Percentiles rank a stretch among this genome's conserved stretches.
Conservation (phyloP, 495 filamentous ascomycete species). For the Penicillium goetzii region DNA sequence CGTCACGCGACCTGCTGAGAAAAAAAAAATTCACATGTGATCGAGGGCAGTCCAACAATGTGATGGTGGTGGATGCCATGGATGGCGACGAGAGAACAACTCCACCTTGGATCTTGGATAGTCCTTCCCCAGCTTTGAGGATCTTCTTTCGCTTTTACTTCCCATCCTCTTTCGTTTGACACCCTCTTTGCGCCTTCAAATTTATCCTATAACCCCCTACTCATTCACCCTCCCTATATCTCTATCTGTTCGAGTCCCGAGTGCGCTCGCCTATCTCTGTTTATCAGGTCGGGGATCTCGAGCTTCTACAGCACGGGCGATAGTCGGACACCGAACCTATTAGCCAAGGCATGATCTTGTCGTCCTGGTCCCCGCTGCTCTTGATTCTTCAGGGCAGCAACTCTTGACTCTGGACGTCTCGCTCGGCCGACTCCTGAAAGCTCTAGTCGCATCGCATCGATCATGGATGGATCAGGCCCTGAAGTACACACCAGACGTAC, state of each 20-base stretch:
- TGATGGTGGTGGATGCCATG: background rate
- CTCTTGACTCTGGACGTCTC: slow-evolving; percentile 17
- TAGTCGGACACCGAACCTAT: slow-evolving; percentile 7
- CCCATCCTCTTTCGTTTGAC: background rate
- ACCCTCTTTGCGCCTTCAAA: background rate
- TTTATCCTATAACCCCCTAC: background rate
- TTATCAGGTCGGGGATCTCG: slow-evolving; percentile 10
- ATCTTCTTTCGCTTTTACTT: background rate
- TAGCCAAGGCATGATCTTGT: slow-evolving; percentile 41
- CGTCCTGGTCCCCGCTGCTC: slow-evolving; percentile 31
- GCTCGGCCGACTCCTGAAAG: background rate
- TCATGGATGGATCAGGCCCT: slow-evolving; percentile 41
- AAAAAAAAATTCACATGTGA: slow-evolving; percentile 48
- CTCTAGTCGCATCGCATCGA: slow-evolving; percentile 10
- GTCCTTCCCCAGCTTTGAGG: slow-evolving; percentile 33
- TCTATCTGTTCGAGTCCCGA: slow-evolving; percentile 2
- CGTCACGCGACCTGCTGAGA: slow-evolving; percentile 41
- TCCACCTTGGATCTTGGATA: slow-evolving; percentile 14
- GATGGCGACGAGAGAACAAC: slow-evolving; percentile 16
- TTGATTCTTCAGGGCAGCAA: slow-evolving; percentile 33
- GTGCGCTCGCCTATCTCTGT: background rate
- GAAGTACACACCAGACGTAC: slow-evolving; percentile 36
- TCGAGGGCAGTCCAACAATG: slow-evolving; percentile 19
- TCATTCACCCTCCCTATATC: background rate
- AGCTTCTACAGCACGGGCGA: slow-evolving; percentile 11